A percentile compares a stretch with the other conserved stretches of the same genome.
Evolutionary conservation across 371 early-diverging fungal genomes (phyloP).

Genomic region (Mortierella sp.): DNA sequence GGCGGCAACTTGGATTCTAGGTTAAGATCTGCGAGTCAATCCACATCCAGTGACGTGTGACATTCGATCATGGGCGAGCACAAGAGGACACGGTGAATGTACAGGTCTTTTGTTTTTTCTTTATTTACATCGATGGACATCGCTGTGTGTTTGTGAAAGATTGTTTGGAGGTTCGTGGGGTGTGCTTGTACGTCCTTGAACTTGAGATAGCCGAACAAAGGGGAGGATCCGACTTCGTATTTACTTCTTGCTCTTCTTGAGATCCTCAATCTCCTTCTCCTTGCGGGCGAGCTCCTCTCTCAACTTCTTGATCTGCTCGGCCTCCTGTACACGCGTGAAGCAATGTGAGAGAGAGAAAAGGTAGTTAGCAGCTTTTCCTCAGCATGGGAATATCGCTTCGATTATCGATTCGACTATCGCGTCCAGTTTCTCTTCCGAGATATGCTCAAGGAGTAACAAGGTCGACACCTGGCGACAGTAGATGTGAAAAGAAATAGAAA

Average conservation of each 20-base stretch:
- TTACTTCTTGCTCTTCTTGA: slow-evolving; percentile 52
- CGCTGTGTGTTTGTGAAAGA: background rate
- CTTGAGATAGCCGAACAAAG: background rate
- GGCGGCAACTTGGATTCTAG: background rate
- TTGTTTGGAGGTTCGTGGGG: background rate
- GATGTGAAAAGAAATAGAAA: background rate
- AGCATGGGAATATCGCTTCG: background rate
- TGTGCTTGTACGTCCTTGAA: background rate
- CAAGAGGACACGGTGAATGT: background rate
- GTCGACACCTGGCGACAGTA: background rate
- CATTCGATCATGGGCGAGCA: background rate
- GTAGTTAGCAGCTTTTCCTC: background rate
- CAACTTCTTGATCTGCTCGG: slow-evolving; percentile 49
- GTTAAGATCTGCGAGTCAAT: background rate
- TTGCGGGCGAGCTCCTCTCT: slow-evolving; percentile 41
- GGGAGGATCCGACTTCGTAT: background rate
- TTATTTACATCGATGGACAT: background rate
- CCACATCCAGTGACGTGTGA: background rate
- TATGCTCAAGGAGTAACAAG: background rate
- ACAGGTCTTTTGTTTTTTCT: background rate
- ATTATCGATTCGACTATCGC: background rate
- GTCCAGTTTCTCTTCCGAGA: background rate
- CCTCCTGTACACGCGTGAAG: slow-evolving; percentile 25
- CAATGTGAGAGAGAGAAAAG: background rate
- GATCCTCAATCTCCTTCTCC: slow-evolving; percentile 50